These are phyloP conservation scores for Ogataea philodendri DNA, from an alignment of 805 yeast genomes.

Conservation along the genomic window DNA sequence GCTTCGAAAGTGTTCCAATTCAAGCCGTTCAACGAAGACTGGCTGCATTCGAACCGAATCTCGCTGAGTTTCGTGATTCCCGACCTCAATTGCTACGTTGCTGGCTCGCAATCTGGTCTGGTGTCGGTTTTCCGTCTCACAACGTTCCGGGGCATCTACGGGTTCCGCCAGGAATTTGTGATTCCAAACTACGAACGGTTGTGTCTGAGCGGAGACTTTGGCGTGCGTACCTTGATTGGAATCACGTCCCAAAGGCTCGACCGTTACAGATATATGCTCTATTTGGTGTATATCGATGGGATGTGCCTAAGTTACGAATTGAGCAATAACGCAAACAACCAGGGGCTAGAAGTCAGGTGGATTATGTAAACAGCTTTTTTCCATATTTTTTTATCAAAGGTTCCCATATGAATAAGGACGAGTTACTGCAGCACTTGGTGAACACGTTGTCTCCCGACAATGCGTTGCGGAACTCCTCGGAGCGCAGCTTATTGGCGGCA, in stretches of 20 bases:
- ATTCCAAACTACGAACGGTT: constrained; percentile 33
- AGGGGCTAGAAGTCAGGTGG: constrained; percentile 5
- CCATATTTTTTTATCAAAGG: neutral
- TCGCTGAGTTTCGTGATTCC: constrained; percentile 37
- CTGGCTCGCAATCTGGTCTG: constrained; percentile 45
- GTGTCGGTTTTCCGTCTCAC: constrained; percentile 43
- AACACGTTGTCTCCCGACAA: constrained; percentile 49
- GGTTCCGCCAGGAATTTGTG: constrained; percentile 44
- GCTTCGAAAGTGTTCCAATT: constrained; percentile 40
- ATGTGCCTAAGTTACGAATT: constrained; percentile 26
- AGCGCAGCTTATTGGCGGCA: constrained; percentile 39
- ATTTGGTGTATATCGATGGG: constrained; percentile 30
- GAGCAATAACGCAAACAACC: constrained; percentile 6
- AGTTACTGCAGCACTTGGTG: constrained; percentile 43
- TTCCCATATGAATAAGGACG: constrained; percentile 40
- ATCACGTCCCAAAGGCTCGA: constrained; percentile 17
- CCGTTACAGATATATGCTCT: constrained; percentile 17
- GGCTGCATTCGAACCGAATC: constrained; percentile 28
- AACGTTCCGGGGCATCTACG: constrained; percentile 39
- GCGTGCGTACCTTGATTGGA: constrained; percentile 27
- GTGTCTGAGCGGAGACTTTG: constrained; percentile 22
- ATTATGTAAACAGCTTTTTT: constrained; percentile 7
- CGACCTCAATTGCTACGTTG: constrained; percentile 39
- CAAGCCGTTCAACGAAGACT: constrained; percentile 38
- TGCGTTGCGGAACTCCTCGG: constrained; percentile 42